These are phyloP conservation scores for Diphasiastrum complanatum DNA, from an alignment of 83 land plant genomes.

Conservation along the genomic window DNA sequence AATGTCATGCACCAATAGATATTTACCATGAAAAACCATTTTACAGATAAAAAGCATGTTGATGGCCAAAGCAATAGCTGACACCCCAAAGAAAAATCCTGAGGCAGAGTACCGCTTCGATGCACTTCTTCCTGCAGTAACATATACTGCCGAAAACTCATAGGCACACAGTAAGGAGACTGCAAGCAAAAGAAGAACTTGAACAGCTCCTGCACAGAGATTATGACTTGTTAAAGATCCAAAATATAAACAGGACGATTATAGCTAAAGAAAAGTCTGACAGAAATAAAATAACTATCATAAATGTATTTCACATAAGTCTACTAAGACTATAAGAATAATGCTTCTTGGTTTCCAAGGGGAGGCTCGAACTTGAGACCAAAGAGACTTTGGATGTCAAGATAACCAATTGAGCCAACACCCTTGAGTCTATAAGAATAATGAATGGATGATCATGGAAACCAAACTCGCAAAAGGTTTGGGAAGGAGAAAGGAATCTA, in stretches of 20 bases:
- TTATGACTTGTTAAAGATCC: neutral
- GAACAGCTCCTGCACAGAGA: constrained; percentile 77
- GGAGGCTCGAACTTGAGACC: too few species aligned
- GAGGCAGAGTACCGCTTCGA: constrained; percentile 84
- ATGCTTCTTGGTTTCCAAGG: too few species aligned
- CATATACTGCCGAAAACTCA: constrained; percentile 90
- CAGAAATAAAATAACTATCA: neutral
- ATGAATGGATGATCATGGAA: too few species aligned
- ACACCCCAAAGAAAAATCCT: constrained; percentile 96
- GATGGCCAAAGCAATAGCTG: constrained; percentile 87
- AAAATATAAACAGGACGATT: neutral
- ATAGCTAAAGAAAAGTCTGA: neutral
- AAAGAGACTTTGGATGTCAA: too few species aligned
- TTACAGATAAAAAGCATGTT: constrained; percentile 98
- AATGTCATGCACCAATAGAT: neutral
- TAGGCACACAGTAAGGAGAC: constrained; percentile 85
- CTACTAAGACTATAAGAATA: too few species aligned
- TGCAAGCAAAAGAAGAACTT: constrained; percentile 71
- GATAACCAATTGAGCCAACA: too few species aligned
- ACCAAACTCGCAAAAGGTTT: too few species aligned
- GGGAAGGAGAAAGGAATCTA: too few species aligned
- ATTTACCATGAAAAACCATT: constrained; percentile 92
- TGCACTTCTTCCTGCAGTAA: constrained; percentile 72
- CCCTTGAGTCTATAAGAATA: too few species aligned
- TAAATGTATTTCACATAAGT: too few species aligned